A percentile compares a stretch with the other conserved stretches of the same genome.
phyloP scores from a whole-genome alignment of 78 protist species.

The Acrasis kona region DNA sequence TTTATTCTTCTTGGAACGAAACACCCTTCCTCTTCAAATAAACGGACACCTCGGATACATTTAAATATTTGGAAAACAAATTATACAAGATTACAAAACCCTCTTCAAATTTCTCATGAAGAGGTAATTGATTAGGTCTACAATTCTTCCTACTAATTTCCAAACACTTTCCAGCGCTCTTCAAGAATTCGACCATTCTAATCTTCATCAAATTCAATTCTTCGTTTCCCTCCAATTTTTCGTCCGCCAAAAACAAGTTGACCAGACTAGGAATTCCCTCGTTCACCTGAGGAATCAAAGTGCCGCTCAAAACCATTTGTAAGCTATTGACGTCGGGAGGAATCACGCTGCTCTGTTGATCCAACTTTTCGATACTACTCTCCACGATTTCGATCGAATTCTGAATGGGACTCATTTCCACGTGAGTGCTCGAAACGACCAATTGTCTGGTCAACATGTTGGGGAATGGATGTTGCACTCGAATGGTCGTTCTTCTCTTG shows the following conservation, averaged over 20 bases:
- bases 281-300: neutral
- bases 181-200: neutral
- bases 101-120: neutral
- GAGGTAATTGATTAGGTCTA: neutral
- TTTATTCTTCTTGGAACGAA: too few relatives aligned
- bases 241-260: neutral
- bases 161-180: neutral
- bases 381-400: neutral
- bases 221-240: neutral
- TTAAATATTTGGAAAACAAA: neutral
- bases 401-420: neutral
- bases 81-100: neutral
- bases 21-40: too few relatives aligned
- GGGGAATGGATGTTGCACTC: neutral
- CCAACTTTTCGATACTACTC: neutral
- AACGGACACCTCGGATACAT: too few relatives aligned
- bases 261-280: neutral
- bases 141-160: neutral
- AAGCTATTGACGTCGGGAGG: neutral
- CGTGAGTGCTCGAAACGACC: neutral
- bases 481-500: neutral
- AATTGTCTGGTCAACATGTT: neutral
- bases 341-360: neutral
- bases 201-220: neutral
- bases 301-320: neutral